Percentiles rank a stretch among this genome's conserved stretches.
These are phyloP conservation scores for Logfia minima DNA, from an alignment of 129 eudicot species.

Conservation along the genomic window DNA sequence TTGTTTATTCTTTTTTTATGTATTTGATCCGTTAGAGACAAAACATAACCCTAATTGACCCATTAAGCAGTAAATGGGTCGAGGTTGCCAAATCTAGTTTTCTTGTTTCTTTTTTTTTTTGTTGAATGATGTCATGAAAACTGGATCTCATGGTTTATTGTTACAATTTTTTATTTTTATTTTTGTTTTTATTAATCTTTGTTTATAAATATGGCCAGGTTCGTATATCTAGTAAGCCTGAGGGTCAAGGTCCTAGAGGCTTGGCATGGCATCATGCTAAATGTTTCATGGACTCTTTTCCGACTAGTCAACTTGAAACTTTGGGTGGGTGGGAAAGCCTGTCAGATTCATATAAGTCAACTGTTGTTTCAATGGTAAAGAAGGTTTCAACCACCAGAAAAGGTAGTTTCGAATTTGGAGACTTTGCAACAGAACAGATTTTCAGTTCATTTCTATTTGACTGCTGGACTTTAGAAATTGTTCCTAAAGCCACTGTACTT, in stretches of 20 bases:
- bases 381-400: constrained; percentile 44
- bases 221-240: constrained; percentile 80
- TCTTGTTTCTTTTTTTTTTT: background rate
- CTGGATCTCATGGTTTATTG: background rate
- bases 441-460: background rate
- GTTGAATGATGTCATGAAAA: background rate
- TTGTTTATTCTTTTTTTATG: background rate
- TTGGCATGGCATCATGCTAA: constrained; percentile 89
- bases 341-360: constrained; percentile 53
- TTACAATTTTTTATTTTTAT: background rate
- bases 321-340: constrained; percentile 75
- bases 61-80: background rate
- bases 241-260: constrained; percentile 74
- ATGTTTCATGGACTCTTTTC: constrained; percentile 59
- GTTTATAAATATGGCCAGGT: constrained; percentile 43
- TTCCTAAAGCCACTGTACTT: background rate
- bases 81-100: background rate
- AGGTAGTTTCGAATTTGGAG: constrained; percentile 34
- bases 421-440: constrained; percentile 1
- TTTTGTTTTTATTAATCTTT: background rate
- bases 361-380: constrained; percentile 46
- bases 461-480: background rate
- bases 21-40: constrained; percentile 2
- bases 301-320: constrained; percentile 52
- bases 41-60: background rate